Percentiles rank a stretch among this genome's conserved stretches.
Conservation (phyloP, 1,284 basidiomycete genomes). For the Pulveroboletus sp. region DNA sequence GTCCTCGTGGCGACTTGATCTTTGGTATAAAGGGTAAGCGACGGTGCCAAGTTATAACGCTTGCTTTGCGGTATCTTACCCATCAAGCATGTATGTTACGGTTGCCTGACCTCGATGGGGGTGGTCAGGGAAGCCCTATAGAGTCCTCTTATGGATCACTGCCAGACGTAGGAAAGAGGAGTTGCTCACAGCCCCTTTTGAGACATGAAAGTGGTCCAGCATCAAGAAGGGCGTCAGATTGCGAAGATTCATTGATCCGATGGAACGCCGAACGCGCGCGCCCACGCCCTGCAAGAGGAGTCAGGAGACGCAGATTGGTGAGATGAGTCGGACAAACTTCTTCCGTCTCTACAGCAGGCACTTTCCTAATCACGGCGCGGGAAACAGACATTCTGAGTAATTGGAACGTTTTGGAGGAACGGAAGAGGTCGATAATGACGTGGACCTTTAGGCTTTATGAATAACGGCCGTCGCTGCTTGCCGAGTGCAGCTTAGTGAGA, state of each 20-base stretch:
- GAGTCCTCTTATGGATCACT: background rate
- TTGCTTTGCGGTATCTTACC: conserved; percentile 42
- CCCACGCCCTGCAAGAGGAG: conserved; percentile 67
- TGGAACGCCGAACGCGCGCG: conserved; percentile 85
- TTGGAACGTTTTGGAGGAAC: background rate
- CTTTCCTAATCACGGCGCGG: conserved; percentile 71
- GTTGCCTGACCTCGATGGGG: conserved; percentile 89
- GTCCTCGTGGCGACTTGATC: conserved; percentile 84
- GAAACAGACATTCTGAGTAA: conserved; percentile 45
- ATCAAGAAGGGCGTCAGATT: conserved; percentile 92
- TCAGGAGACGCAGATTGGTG: background rate
- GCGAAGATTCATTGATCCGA: conserved; percentile 73
- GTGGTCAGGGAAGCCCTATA: conserved; percentile 77
- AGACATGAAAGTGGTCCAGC: conserved; percentile 77
- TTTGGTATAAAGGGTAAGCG: conserved; percentile 29
- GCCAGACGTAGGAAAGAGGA: background rate
- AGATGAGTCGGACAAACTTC: conserved; percentile 54
- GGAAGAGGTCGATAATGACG: background rate
- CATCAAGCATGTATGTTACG: conserved; percentile 88
- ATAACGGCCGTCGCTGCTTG: background rate
- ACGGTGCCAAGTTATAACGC: background rate
- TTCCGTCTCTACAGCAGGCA: conserved; percentile 76
- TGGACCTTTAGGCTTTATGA: too few species aligned
- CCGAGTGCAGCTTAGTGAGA: too few species aligned
- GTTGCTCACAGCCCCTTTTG: conserved; percentile 56